phyloP scores from a whole-genome alignment of 2,329 filamentous ascomycete species.

The Xylaria sp. region DNA sequence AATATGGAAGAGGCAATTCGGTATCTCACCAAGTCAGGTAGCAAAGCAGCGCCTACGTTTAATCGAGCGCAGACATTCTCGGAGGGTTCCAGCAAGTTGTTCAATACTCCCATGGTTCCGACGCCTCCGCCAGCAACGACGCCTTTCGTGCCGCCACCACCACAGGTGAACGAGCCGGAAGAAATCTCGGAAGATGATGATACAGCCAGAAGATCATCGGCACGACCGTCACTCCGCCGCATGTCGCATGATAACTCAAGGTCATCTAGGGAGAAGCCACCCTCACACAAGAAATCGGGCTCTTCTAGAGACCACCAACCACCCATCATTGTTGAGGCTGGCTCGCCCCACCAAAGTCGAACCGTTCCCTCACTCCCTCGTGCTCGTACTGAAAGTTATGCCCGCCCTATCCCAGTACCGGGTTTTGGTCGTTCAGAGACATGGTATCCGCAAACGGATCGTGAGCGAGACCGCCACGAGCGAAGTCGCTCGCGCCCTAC shows the following conservation, averaged over 20 bases:
- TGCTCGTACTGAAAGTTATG: conserved; percentile 35
- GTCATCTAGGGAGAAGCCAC: conserved; percentile 39
- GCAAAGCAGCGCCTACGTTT: conserved; percentile 28
- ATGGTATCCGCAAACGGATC: conserved; percentile 31
- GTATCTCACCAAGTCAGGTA: conserved; percentile 39
- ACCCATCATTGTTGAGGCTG: conserved; percentile 33
- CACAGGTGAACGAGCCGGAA: conserved; percentile 25
- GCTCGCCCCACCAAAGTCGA: conserved; percentile 22
- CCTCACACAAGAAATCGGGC: conserved; percentile 37
- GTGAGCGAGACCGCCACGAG: conserved; percentile 33
- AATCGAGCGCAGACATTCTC: conserved; percentile 36
- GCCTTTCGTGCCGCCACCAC: conserved; percentile 35
- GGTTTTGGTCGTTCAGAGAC: conserved; percentile 33
- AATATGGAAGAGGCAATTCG: conserved; percentile 36
- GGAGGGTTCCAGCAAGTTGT: conserved; percentile 24
- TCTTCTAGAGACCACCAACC: conserved; percentile 33
- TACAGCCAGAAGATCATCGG: conserved; percentile 32
- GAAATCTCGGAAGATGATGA: conserved; percentile 39
- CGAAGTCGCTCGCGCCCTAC: conserved; percentile 20
- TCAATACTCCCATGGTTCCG: conserved; percentile 36
- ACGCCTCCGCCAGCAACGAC: conserved; percentile 40
- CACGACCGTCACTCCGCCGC: conserved; percentile 32
- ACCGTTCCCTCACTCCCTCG: conserved; percentile 28
- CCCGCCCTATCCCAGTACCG: conserved; percentile 31
- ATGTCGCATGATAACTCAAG: conserved; percentile 40